These are phyloP conservation scores for Brasilioporus rufonigricans DNA, from an alignment of 768 basidiomycete species.

Conservation along the genomic window DNA sequence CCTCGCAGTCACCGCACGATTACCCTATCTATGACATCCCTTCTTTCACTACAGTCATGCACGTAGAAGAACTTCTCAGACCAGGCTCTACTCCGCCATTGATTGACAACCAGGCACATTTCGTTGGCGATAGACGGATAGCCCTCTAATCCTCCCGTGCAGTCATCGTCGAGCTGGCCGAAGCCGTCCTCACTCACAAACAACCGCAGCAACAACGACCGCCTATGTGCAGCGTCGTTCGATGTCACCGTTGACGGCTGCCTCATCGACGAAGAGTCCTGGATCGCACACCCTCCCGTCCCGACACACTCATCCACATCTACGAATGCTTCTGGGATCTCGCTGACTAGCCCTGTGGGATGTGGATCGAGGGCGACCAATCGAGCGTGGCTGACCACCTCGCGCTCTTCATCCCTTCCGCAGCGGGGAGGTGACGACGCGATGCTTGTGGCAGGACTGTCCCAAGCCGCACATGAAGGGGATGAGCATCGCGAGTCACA, in stretches of 20 bases:
- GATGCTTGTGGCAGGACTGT: slow-evolving; percentile 33
- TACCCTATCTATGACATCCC: no score
- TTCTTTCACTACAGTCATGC: background rate
- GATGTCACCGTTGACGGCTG: slow-evolving; percentile 29
- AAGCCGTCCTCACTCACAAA: slow-evolving; percentile 2
- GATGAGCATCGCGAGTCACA: slow-evolving; percentile 33
- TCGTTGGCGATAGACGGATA: slow-evolving; percentile 27
- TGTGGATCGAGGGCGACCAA: slow-evolving; percentile 37
- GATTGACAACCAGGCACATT: slow-evolving; percentile 28
- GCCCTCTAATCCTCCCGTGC: slow-evolving; percentile 14
- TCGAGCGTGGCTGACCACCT: slow-evolving; percentile 33
- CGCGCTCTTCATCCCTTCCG: slow-evolving; percentile 29
- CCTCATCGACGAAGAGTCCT: slow-evolving; percentile 29
- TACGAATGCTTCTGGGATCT: slow-evolving; percentile 33
- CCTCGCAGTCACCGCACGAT: no score
- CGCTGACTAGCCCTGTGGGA: slow-evolving; percentile 24
- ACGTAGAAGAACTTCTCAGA: slow-evolving; percentile 20
- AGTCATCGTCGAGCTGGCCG: slow-evolving; percentile 19
- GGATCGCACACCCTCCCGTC: slow-evolving; percentile 21
- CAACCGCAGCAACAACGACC: slow-evolving; percentile 1
- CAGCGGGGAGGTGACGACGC: slow-evolving; percentile 30
- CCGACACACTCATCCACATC: slow-evolving; percentile 25
- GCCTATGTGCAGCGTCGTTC: slow-evolving; percentile 16
- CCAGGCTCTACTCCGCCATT: slow-evolving; percentile 30
- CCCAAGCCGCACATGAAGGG: slow-evolving; percentile 30